Conservation (phyloP, 2,329 filamentous ascomycete genomes). For the Botrytis hyacinthi region DNA sequence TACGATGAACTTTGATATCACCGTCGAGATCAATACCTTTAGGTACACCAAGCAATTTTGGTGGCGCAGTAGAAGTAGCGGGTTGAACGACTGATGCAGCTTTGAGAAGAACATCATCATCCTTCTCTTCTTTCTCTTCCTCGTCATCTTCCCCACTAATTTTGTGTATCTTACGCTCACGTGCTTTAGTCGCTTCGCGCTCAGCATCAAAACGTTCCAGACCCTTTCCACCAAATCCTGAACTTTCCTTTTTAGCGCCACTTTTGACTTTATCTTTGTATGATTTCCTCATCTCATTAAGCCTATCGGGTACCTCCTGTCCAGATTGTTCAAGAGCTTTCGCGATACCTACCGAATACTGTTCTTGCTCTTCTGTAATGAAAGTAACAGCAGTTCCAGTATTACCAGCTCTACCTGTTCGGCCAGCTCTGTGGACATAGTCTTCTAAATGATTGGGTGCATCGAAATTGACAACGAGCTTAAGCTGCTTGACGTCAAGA, state of each 20-base stretch:
- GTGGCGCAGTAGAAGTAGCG: conserved; percentile 43
- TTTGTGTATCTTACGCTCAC: conserved; percentile 86
- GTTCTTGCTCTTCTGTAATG: conserved; percentile 86
- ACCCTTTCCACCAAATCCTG: conserved; percentile 92
- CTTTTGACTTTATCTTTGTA: conserved; percentile 90
- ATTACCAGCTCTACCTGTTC: conserved; percentile 91
- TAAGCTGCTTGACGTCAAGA: conserved; percentile 92
- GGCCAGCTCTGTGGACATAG: conserved; percentile 91
- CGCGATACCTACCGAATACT: conserved; percentile 83
- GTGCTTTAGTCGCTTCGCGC: conserved; percentile 79
- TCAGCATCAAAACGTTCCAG: conserved; percentile 89
- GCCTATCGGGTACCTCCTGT: conserved; percentile 71
- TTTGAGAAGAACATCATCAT: conserved; percentile 68
- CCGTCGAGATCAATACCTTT: conserved; percentile 61
- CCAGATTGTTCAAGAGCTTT: conserved; percentile 85
- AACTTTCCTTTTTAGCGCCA: conserved; percentile 84
- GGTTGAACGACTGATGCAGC: conserved; percentile 64
- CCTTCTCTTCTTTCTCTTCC: conserved; percentile 67
- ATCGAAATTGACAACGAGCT: conserved; percentile 94
- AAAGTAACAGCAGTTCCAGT: conserved; percentile 95
- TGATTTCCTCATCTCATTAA: conserved; percentile 63
- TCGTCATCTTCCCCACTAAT: conserved; percentile 83
- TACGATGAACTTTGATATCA: conserved; percentile 71
- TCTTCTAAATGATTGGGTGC: conserved; percentile 93
- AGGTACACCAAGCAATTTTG: conserved; percentile 46